Evolutionary conservation across 2,329 filamentous ascomycete species (phyloP), one percentile per base, ranked within the genome.

Genomic region (Zymoseptoria tritici): DNA sequence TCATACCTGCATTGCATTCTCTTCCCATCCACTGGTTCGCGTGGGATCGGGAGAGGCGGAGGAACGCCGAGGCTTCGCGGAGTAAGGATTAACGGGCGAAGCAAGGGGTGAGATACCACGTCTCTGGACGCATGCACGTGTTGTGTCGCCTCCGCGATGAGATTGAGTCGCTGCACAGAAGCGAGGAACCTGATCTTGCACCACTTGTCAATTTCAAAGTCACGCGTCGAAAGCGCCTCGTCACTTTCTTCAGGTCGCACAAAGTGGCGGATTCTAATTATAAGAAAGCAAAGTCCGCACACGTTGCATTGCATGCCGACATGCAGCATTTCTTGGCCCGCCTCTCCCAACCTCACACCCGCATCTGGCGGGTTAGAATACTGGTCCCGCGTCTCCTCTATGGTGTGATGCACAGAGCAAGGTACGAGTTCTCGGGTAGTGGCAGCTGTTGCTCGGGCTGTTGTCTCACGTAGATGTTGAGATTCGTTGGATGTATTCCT

Each of bases 361-460:
- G 57, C 57, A 29, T 56, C 52, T 21, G 22, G 19, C 57, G 52
- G 24, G 24, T 46, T 21, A 22, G 51, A 54, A 26, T 53, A 53
- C 26, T 13, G 4, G 16, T 42, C 13, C 36, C 36, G 16, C 36
- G 36, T 46, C 1, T 9, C 16, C 36, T 46, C 36, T 42, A 26
- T 49, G 58, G 54, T 57, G 61, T 52, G 52, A 54, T 21, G 57
- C 61, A 59, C 58, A 58, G 57, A 55, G 61, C 59, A 63, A 61
- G 61, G 59, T 59, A 55, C 56, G 46, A 42, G 22, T 56, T 56
- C 16, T 52, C 61, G 61, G 58, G 58, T 61, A 55, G 49, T 29
- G 54, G 56, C 61, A 60, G 61, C n/a, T 55, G 29, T 56, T 52
- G 29, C 55, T 56, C 55, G 50, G 11, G 55, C 55, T 52, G 46